A percentile compares a stretch with the other conserved stretches of the same genome.
phyloP scores from a whole-genome alignment of 257 asterid species.

The Ajuga chamaepitys region DNA sequence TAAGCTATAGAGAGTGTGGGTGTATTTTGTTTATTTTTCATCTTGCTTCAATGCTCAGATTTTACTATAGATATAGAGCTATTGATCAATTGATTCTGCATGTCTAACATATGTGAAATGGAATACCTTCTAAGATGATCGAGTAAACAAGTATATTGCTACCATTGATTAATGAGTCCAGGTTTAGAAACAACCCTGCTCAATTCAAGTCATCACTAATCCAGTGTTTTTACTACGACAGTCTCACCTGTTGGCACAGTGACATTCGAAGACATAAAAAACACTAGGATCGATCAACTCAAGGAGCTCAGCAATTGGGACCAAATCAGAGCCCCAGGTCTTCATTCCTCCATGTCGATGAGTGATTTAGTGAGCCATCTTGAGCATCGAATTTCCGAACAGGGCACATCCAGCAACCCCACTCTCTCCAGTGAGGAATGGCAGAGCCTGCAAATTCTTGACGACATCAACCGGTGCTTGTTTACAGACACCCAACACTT shows the following conservation, averaged over 20 bases:
- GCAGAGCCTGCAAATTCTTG: conserved; percentile 63
- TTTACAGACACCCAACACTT: conserved; percentile 52
- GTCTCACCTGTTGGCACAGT: conserved; percentile 39
- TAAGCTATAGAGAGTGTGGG: no score
- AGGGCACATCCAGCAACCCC: conserved; percentile 40
- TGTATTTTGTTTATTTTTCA: no score
- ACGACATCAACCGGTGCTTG: conserved; percentile 60
- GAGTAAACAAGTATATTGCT: background rate
- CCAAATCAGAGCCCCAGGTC: conserved; percentile 70
- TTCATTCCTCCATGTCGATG: conserved; percentile 86
- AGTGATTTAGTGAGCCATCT: conserved; percentile 81
- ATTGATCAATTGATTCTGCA: no score
- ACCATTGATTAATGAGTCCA: background rate
- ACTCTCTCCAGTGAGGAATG: conserved; percentile 65
- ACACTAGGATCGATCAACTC: conserved; percentile 42
- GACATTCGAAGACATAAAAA: conserved; percentile 39
- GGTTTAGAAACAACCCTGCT: background rate
- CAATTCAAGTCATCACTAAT: background rate
- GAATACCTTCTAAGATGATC: no score
- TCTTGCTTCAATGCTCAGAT: no score
- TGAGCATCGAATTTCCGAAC: conserved; percentile 75
- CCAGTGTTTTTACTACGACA: background rate
- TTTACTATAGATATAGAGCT: no score
- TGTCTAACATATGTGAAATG: no score
- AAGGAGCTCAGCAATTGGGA: conserved; percentile 67